Evolutionary conservation across 164 flowering plant species (phyloP).

Genomic region (Vitis cinerea): DNA sequence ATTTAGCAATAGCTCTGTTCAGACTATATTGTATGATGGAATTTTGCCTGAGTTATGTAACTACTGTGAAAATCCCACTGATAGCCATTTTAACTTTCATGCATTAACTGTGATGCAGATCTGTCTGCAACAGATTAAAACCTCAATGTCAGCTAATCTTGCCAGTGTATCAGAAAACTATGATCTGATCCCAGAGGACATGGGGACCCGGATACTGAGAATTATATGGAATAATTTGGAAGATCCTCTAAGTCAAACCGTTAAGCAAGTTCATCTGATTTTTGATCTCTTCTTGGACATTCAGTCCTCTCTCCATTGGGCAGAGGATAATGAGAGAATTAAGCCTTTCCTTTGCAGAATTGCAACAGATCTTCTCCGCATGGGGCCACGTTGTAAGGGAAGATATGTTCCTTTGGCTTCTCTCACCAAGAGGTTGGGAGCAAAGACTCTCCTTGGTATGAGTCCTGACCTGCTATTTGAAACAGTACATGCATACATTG

Average conservation of each 20-base stretch:
- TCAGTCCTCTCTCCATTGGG: conserved; percentile 49
- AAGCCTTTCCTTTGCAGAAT: conserved; percentile 51
- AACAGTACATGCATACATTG: conserved; percentile 65
- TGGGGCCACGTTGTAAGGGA: conserved; percentile 95
- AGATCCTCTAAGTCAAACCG: conserved; percentile 97
- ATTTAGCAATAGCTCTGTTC: conserved; percentile 23
- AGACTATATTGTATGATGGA: conserved; percentile 81
- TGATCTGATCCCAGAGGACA: conserved; percentile 64
- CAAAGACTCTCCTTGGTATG: conserved; percentile 68
- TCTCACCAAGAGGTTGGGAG: conserved; percentile 88
- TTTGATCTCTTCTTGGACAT: conserved; percentile 88
- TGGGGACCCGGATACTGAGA: conserved; percentile 65
- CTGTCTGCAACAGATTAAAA: conserved; percentile 93
- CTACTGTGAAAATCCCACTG: conserved; percentile 79
- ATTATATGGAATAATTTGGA: conserved; percentile 97
- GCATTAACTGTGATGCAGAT: conserved; percentile 93
- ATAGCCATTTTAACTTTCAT: conserved; percentile 96
- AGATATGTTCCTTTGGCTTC: conserved; percentile 92
- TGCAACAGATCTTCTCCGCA: conserved; percentile 66
- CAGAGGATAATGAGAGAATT: conserved; percentile 43
- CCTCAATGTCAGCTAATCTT: conserved; percentile 53
- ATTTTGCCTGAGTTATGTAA: conserved; percentile 88
- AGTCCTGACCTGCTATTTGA: conserved; percentile 59
- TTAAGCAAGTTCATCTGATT: conserved; percentile 92
- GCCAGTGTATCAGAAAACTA: conserved; percentile 31